phyloP scores from a whole-genome alignment of 305 asterid species.

The Plantago coronopus region DNA sequence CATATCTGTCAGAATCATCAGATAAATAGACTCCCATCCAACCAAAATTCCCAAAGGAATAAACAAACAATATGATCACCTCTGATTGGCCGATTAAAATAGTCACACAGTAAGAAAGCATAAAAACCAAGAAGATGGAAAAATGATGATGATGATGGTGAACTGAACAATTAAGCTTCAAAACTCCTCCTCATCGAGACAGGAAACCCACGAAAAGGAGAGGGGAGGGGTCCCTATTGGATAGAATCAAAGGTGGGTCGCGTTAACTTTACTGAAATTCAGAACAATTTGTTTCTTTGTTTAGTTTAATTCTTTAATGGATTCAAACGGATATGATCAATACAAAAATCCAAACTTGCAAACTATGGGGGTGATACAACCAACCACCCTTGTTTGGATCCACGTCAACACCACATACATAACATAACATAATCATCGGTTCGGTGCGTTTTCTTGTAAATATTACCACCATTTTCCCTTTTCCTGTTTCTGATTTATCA shows the following conservation, averaged over 20 bases:
- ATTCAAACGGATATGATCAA: slow-evolving; percentile 31
- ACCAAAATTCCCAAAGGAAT: too few relatives aligned
- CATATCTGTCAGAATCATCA: too few relatives aligned
- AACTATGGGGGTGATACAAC: slow-evolving; percentile 42
- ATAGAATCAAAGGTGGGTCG: slow-evolving; percentile 33
- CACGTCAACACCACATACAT: slow-evolving; percentile 46
- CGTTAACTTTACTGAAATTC: not conserved
- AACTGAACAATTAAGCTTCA: too few relatives aligned
- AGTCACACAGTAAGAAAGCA: not conserved
- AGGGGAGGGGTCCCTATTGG: slow-evolving; percentile 23
- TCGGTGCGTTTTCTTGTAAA: slow-evolving; percentile 9
- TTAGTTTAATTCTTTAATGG: slow-evolving; percentile 35
- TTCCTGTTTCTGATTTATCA: slow-evolving; percentile 12
- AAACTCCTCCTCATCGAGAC: too few relatives aligned
- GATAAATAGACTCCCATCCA: too few relatives aligned
- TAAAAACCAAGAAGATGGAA: slow-evolving; percentile 10
- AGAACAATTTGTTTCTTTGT: slow-evolving; percentile 13
- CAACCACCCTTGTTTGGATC: slow-evolving; percentile 61
- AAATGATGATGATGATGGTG: slow-evolving; percentile 12
- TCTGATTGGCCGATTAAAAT: not conserved
- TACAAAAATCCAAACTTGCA: slow-evolving; percentile 26
- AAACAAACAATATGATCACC: too few relatives aligned
- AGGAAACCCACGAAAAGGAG: slow-evolving; percentile 23
- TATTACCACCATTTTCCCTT: too few relatives aligned
- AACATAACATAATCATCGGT: too few relatives aligned